Evolutionary conservation across 495 filamentous ascomycete species (phyloP).

Genomic region (Acidiella bohemica): DNA sequence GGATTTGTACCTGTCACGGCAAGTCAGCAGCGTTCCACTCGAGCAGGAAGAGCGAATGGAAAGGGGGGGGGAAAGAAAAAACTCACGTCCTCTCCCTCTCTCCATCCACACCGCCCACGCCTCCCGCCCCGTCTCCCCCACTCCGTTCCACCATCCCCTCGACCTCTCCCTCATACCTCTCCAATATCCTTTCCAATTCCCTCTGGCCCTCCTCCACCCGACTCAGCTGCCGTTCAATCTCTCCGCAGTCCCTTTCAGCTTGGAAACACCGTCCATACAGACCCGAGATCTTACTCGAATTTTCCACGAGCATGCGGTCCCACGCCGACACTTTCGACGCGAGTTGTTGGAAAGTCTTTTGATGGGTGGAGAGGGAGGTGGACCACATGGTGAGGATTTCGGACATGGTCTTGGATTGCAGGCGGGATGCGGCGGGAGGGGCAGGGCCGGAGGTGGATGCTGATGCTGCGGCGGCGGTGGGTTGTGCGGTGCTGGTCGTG

Average conservation of each 20-base stretch:
- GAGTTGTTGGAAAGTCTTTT: conserved; percentile 85
- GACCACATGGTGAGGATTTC: conserved; percentile 99
- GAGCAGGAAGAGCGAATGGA: neutral
- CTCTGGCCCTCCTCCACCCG: conserved; percentile 84
- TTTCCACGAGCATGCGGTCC: conserved; percentile 84
- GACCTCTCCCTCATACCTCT: conserved; percentile 79
- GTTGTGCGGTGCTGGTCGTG: conserved; percentile 18
- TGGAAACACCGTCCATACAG: conserved; percentile 78
- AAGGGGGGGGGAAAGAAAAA: conserved; percentile 20
- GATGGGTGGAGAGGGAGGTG: conserved; percentile 83
- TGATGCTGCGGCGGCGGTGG: conserved; percentile 23
- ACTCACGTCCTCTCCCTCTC: conserved; percentile 76
- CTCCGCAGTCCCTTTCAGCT: conserved; percentile 75
- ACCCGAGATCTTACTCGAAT: conserved; percentile 80
- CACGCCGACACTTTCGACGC: conserved; percentile 75
- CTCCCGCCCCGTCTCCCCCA: conserved; percentile 29
- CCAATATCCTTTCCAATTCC: conserved; percentile 69
- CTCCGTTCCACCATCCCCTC: conserved; percentile 55
- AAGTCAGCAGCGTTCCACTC: conserved; percentile 1
- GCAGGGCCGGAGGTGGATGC: conserved; percentile 51
- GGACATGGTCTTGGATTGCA: conserved; percentile 98
- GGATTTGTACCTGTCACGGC: conserved; percentile 24
- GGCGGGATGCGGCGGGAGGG: conserved; percentile 64
- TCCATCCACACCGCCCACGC: conserved; percentile 58
- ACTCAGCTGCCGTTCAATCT: conserved; percentile 79